These are phyloP conservation scores for Rhodotorula sp. DNA, from an alignment of 1,284 basidiomycete species.

Conservation along the genomic window DNA sequence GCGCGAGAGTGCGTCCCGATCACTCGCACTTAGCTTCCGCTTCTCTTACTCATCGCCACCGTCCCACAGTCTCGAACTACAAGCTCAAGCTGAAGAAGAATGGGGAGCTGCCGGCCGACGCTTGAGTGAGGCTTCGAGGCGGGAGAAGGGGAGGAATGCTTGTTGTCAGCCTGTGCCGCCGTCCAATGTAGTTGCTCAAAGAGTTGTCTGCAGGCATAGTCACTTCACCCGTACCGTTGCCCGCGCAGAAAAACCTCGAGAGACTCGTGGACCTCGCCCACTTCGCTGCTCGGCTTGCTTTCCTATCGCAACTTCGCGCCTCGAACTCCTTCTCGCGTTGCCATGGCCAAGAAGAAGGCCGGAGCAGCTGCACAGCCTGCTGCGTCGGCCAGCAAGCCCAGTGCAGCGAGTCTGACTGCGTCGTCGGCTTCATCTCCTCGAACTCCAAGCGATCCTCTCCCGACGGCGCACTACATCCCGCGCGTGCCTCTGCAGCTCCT, in stretches of 20 bases:
- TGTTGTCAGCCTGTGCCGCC: neutral
- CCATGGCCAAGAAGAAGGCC: neutral
- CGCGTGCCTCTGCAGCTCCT: conserved; percentile 32
- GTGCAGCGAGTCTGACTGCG: neutral
- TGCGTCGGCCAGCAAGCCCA: neutral
- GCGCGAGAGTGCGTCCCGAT: conserved; percentile 39
- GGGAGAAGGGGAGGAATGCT: neutral
- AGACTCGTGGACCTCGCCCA: too few species aligned
- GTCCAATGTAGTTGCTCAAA: too few species aligned
- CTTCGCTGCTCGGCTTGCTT: too few species aligned
- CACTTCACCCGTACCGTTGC: too few species aligned
- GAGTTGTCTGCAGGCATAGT: too few species aligned
- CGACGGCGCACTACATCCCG: conserved; percentile 33
- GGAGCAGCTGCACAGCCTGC: neutral
- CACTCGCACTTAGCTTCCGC: neutral
- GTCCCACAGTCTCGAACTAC: conserved; percentile 26
- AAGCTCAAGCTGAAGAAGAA: conserved; percentile 29
- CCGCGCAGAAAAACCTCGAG: too few species aligned
- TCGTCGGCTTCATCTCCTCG: neutral
- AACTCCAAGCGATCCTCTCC: conserved; percentile 11
- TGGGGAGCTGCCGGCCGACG: conserved; percentile 14
- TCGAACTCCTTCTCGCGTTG: too few species aligned
- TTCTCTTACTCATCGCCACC: accelerated
- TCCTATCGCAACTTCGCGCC: too few species aligned
- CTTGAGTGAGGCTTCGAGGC: neutral